A percentile compares a stretch with the other conserved stretches of the same genome.
These are phyloP conservation scores for Phyllostachys edulis DNA, from an alignment of 176 grass and related monocot species.

Conservation along the genomic window DNA sequence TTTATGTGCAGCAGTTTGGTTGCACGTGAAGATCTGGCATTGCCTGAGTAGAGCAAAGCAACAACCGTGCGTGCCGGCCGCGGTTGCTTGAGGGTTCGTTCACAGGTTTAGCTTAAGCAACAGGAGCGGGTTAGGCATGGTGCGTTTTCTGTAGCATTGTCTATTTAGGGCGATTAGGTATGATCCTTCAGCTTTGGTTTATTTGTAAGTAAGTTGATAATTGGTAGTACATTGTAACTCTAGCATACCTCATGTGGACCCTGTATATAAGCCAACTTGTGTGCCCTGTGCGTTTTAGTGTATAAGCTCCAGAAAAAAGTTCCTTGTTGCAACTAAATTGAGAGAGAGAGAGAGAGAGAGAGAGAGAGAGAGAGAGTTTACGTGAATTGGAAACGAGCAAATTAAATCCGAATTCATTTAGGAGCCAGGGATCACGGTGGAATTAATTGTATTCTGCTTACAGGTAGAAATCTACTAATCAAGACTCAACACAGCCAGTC, in stretches of 20 bases:
- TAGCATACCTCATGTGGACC: too few species aligned
- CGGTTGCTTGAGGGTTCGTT: background rate
- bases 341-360: too few species aligned
- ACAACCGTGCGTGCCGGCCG: background rate
- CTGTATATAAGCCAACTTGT: too few species aligned
- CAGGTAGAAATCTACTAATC: background rate
- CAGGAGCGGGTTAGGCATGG: background rate
- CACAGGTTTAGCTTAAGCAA: background rate
- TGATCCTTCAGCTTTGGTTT: too few species aligned
- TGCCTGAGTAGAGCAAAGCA: background rate
- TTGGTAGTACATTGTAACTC: too few species aligned
- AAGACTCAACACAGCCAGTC: background rate
- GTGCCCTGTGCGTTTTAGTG: too few species aligned
- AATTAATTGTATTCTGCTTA: background rate
- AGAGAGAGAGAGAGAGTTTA: background rate
- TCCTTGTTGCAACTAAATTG: background rate
- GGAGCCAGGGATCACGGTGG: too few species aligned
- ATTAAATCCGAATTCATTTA: background rate
- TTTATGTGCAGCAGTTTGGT: background rate
- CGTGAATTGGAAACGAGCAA: too few species aligned
- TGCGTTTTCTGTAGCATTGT: background rate
- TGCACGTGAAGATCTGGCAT: conserved; percentile 31
- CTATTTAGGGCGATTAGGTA: background rate
- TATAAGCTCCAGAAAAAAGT: too few species aligned
- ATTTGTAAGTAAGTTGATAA: too few species aligned